Base-by-base conservation (phyloP, 495 filamentous ascomycete genomes). In the Recurvomyces mirabilis region DNA sequence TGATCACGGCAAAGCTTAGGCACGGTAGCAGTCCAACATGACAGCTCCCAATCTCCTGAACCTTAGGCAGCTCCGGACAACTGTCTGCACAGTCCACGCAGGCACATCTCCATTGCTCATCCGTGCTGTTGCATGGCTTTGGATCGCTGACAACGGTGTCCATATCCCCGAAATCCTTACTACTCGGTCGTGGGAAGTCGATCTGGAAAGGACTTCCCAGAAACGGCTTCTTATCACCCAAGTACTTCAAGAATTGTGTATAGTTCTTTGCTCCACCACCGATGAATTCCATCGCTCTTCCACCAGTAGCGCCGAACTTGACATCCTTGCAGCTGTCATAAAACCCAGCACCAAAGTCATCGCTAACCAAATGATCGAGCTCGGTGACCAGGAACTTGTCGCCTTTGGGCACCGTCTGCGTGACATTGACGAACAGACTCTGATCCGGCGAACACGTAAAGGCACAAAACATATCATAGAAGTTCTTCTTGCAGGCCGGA, bases 251-350 rank as follows among this genome's bases (percentile, higher is more conserved):
- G 54, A 98, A 84, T 22, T 79, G 70, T 0, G 72, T 70, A 63
- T 87, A 93, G 57, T 94, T 80, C 67, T 91, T 93, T 15, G 91
- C 93, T 20, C 87, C 87, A 10, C 91, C 93, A 7, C 91, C 93
- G 49, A 96, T 94, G 51, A 96, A 79, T 47, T 86, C 81, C 72
- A 98, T 98, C 10, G 88, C 88, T 53, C 80, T 82, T 17, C 82
- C 79, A 49, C 93, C 93, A 3, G 93, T 88, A 2, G 85, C 81
- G 13, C 89, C 91, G 56, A 95, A 94, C 58, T 96, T 95, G 59
- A 98, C 87, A 60, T 96, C 85, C 63, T 96, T 98, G 67, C 91
- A 98, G 60, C 91, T 96, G 59, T 93, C 72, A 62, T 84, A 98
- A 65, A 96, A 94, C 2, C 84, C 87, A 29, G 74, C 73, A 20